Evolutionary conservation across 75 land plant species (phyloP).

Genomic region (Azolla pinnata): DNA sequence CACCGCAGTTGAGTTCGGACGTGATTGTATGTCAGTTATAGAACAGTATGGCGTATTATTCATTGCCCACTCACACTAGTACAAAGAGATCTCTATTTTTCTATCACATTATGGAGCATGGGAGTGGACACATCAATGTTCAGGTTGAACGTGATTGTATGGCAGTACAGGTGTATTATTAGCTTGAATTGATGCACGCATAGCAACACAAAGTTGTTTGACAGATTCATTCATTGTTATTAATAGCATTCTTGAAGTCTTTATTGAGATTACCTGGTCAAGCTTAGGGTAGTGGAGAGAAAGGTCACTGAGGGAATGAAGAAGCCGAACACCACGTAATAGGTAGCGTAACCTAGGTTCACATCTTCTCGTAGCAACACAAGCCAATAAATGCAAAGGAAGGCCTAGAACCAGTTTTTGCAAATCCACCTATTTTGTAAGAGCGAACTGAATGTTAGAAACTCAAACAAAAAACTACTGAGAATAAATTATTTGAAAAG

Average conservation of each 20-base stretch:
- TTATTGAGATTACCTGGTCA: slow-evolving; percentile 94
- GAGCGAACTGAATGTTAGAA: not conserved
- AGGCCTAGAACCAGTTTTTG: slow-evolving; percentile 58
- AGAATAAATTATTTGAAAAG: not conserved
- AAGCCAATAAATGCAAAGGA: slow-evolving; percentile 77
- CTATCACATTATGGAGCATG: too few relatives aligned
- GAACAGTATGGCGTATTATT: too few relatives aligned
- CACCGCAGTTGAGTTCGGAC: too few relatives aligned
- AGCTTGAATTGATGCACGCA: too few relatives aligned
- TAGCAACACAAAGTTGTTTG: too few relatives aligned
- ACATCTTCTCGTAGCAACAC: slow-evolving; percentile 42
- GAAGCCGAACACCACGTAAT: slow-evolving; percentile 63
- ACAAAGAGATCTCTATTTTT: too few relatives aligned
- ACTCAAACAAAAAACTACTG: not conserved
- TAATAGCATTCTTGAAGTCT: too few relatives aligned
- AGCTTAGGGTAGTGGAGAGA: slow-evolving; percentile 60
- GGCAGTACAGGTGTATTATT: not conserved
- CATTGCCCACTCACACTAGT: too few relatives aligned
- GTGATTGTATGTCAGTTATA: too few relatives aligned
- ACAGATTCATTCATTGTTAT: too few relatives aligned
- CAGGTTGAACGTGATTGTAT: not conserved
- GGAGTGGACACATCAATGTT: too few relatives aligned
- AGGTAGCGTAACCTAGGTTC: slow-evolving; percentile 47
- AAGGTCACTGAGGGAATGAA: slow-evolving; percentile 64
- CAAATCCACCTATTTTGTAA: slow-evolving; percentile 51